Base-by-base conservation (phyloP, 73 alveolate species). In the Breviolum minutum region DNA sequence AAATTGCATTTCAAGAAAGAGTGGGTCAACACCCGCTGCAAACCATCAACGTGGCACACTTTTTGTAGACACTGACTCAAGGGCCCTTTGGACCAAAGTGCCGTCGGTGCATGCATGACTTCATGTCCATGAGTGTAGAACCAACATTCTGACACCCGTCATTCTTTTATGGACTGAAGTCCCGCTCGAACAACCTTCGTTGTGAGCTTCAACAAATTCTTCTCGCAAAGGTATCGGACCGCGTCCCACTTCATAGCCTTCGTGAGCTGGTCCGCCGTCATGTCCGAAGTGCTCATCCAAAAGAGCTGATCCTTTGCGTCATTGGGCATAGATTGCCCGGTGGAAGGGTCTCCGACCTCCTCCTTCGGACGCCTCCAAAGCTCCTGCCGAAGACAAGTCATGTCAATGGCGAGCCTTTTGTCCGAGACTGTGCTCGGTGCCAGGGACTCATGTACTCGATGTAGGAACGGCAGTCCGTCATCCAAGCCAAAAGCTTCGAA, bases 401-500 rank as follows among this genome's bases (percentile, higher is more conserved):
- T 14, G 63, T 83, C 92, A 8, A 83, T 83, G 2, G 92, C 92
- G 60, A 83, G 74, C 14, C 92, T 6, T 26, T 83, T 83, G 74
- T 83, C 92, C 4, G 48, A 0, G 48, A 83, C 92, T 1, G 61
- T 17, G 20, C 32, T 30, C 32, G 89, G 89, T 27, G 63, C 14
- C 24, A 22, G 20, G 64, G 63, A 10, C 63, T 8, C 87, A 77
- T n/a, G 87, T 77, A 77, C 63, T 77, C 87, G 2, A 77, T 22
- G 24, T 11, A 77, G 87, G 63, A 27, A 8, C 87, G 62, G 63
- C 87, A 77, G 14, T 77, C 87, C 63, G 87, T 11, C 87, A 77
- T 30, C 87, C 87, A 77, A 13, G 13, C 16, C 19, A 77, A 9
- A 16, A 2, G 62, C 87, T 77, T 77, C 1, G 19, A 10, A 22